Evolutionary conservation across 208 protist genomes (phyloP).

Genomic region (Kentomonas sorsogonicus): DNA sequence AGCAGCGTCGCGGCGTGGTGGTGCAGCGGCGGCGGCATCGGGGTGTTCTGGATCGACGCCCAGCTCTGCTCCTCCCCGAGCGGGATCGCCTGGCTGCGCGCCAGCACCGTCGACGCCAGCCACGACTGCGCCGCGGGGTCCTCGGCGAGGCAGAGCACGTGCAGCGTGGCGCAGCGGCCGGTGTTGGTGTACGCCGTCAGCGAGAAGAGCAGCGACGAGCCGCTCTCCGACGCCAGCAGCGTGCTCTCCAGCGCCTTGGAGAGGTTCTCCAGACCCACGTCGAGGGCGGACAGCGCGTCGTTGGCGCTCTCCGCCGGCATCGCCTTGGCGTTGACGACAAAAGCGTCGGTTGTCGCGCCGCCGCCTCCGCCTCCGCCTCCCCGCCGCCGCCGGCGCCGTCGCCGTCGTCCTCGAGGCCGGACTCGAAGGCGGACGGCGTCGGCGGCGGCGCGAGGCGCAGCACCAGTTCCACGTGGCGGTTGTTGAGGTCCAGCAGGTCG

Average conservation of each 20-base stretch:
- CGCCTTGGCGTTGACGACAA: conserved; percentile 48
- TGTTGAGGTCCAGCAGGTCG: conserved; percentile 76
- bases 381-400: conserved; percentile 2
- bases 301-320: conserved; percentile 51
- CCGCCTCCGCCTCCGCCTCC: background rate
- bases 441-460: conserved; percentile 51
- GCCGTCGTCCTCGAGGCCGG: conserved; percentile 10
- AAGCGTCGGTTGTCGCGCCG: conserved; percentile 46
- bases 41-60: conserved; percentile 68
- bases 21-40: conserved; percentile 62
- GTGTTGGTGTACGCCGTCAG: conserved; percentile 75
- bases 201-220: conserved; percentile 75
- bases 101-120: conserved; percentile 59
- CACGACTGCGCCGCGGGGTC: conserved; percentile 65
- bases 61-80: conserved; percentile 59
- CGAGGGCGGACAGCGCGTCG: conserved; percentile 75
- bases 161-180: conserved; percentile 60
- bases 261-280: conserved; percentile 78
- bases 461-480: conserved; percentile 61
- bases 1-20: conserved; percentile 77
- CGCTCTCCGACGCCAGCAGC: conserved; percentile 59
- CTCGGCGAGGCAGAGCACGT: conserved; percentile 71
- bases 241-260: conserved; percentile 49
- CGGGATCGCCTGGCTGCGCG: conserved; percentile 53
- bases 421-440: conserved; percentile 50